Evolutionary conservation across 2,329 filamentous ascomycete genomes (phyloP).

Genomic region (Xylaria multiplex): DNA sequence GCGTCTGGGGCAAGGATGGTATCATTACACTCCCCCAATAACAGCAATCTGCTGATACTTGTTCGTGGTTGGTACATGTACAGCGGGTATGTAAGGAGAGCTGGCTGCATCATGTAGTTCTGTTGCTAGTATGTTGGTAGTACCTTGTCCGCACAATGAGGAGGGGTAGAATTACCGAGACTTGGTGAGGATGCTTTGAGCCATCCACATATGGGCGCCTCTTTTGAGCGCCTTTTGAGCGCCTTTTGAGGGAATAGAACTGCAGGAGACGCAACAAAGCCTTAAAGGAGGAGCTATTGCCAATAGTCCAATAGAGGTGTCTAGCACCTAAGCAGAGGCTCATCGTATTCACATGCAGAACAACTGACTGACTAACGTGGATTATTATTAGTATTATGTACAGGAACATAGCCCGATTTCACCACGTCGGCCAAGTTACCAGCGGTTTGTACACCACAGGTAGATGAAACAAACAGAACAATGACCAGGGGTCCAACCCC

Average conservation of each 20-base stretch:
- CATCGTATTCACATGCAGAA: neutral
- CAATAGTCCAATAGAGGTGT: constrained; percentile 7
- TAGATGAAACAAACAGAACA: constrained; percentile 25
- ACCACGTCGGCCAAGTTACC: neutral
- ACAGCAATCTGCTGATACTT: constrained; percentile 5
- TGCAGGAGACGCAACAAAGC: neutral
- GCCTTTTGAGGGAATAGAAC: neutral
- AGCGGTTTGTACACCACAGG: neutral
- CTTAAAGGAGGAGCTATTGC: neutral
- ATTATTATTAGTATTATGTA: neutral
- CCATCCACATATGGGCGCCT: neutral
- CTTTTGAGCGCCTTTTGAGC: neutral
- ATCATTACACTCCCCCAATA: neutral
- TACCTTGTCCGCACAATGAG: neutral
- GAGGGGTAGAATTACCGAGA: constrained; percentile 5
- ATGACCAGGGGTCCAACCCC: constrained; percentile 17
- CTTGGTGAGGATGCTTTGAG: neutral
- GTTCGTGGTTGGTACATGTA: constrained; percentile 26
- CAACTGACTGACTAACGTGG: neutral
- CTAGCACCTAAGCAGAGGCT: neutral
- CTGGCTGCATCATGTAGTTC: constrained; percentile 24
- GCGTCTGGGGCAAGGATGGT: constrained; percentile 18
- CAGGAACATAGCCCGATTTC: neutral
- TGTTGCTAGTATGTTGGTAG: constrained; percentile 6
- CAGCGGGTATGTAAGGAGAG: constrained; percentile 31